Base-by-base conservation (phyloP, 179 eudicot species). In the Beta lomatogona region DNA sequence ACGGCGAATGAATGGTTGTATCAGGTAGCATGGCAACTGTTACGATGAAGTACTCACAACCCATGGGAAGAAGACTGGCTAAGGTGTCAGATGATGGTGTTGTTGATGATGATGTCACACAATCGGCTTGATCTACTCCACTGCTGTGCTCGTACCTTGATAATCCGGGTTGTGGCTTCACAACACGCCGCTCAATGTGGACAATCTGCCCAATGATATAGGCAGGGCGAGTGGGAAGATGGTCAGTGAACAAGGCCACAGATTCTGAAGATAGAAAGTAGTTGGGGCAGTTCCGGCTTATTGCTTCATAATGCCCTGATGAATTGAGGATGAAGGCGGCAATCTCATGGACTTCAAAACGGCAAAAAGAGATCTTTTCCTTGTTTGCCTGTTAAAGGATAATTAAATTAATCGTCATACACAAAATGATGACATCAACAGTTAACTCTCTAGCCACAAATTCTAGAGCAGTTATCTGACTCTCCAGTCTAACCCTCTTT, bases 11-110 rank as follows among this genome's bases (percentile, higher is more conserved):
- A 88, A 92, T 84, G 70, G 87, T 68, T 73, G 92, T 86, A 81
- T 91, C 97, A 21, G 98, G 98, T 76, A 97, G 85, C 99, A 97
- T 97, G 28, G 99, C 98, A 70, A 95, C 92, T 15, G 98, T 97
- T 82, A 97, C 98, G 81, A 93, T 78, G 79, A 91, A 93, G 87
- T 93, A 97, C 81, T 97, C 99, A 87, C 98, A 93, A 71, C 99
- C 99, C 77, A 89, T 60, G 9, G 97, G 94, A 55, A 97, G 90
- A 76, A 85, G 90, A 77, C 74, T 83, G 59, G 89, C 63, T 63
- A 83, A 87, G 2, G 81, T 50, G 65, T 85, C 88, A 19, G 89
- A 36, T 18, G 88, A 73, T 25, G 79, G 75, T 71, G 84, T 48
- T 16, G 82, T 83, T 77, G 52, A 48, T 9, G 52, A 48, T 48